Percentiles rank a stretch among this genome's conserved stretches.
Evolutionary conservation across 495 filamentous ascomycete genomes (phyloP).

Genomic region (Neurospora pannonica): DNA sequence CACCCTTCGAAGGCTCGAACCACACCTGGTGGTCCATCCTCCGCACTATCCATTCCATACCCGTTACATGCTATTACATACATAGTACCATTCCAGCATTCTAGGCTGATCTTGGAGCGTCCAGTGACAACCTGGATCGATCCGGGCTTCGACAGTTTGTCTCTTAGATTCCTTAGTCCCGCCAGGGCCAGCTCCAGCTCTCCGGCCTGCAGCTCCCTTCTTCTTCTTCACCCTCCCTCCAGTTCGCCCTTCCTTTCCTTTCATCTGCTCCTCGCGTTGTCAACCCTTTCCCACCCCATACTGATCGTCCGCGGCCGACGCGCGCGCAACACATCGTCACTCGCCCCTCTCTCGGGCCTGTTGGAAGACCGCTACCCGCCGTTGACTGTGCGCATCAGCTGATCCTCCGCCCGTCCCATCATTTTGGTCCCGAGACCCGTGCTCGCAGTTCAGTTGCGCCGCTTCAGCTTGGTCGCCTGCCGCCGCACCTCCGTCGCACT

Average conservation of each 20-base stretch:
- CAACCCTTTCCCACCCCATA: neutral
- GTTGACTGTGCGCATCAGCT: neutral
- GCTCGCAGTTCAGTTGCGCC: neutral
- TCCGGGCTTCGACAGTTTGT: neutral
- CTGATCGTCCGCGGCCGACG: neutral
- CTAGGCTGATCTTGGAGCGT: neutral
- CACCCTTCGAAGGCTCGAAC: slow-evolving; percentile 10
- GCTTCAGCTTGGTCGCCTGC: neutral
- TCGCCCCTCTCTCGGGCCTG: neutral
- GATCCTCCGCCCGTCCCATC: neutral
- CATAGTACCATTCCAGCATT: neutral
- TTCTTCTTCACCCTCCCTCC: neutral
- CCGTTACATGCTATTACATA: neutral
- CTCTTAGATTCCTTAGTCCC: neutral
- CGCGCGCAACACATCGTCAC: neutral
- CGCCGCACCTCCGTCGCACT: neutral
- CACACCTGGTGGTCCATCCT: neutral
- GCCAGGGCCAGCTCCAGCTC: neutral
- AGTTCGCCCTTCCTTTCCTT: neutral
- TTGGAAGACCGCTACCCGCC: neutral
- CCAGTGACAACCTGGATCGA: neutral
- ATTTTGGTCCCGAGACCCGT: neutral
- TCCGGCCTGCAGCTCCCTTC: neutral
- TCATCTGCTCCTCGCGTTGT: neutral
- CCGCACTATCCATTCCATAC: neutral